Evolutionary conservation across 2,329 filamentous ascomycete species (phyloP), one percentile per base, ranked within the genome.

Genomic region (Trichoderma afroharzianum): DNA sequence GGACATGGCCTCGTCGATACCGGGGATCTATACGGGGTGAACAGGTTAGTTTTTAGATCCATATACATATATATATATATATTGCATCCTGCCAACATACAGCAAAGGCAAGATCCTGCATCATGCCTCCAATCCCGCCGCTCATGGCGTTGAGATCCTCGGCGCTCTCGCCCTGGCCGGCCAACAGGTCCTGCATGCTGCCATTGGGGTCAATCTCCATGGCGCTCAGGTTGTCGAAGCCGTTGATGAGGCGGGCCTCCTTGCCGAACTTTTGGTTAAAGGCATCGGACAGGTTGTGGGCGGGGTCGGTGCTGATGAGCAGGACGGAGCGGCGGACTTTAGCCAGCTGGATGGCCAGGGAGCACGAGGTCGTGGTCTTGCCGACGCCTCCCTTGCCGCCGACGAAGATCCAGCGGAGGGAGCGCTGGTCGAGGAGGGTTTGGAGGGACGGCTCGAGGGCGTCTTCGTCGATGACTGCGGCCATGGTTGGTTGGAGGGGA

Each of bases 151-250:
- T 92, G 75, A 83, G 77, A 21, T 83, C 81, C 39, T 92, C 93
- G 18, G 43, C 33, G 62, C 24, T 57, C 21, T 93, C 94, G 57
- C 88, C 91, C 79, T 90, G 87, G 2, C 91, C 92, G 11, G 93
- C 92, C 74, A 99, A 85, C 71, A 99, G 85, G 81, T 99, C 96
- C 83, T 98, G 96, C 82, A 99, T 97, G 79, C 94, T 97, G 62
- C 95, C 96, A 80, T 97, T 98, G 68, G 96, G 96, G 79, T 99
- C 96, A 77, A 99, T 98, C 84, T 99, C 96, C 96, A 99, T 99
- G 74, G 96, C 96, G 80, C 93, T 97, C 76, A 99, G 86, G 82
- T 98, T 98, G 39, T 91, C 90, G 79, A 97, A 98, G 76, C 96
- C 96, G 77, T 97, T 91, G 75, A 99, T 88, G 50, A 97, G 90